phyloP scores from a whole-genome alignment of 257 asterid species.

The Scutellaria minor region DNA sequence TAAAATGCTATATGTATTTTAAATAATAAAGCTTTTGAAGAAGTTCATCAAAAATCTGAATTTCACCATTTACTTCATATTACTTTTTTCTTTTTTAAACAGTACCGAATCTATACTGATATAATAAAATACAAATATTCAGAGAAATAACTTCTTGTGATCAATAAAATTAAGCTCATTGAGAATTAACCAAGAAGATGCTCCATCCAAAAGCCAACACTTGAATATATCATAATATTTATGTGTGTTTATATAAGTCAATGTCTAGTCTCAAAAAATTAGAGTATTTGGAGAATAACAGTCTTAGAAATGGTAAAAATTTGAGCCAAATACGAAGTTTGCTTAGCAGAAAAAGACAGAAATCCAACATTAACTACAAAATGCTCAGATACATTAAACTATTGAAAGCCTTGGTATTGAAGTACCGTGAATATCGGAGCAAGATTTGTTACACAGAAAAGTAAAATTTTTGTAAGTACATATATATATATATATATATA shows the following conservation, averaged over 20 bases:
- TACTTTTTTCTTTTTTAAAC: no score
- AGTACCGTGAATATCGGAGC: constrained; percentile 57
- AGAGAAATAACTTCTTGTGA: background rate
- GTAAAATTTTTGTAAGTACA: background rate
- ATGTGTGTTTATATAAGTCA: background rate
- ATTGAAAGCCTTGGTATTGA: constrained; percentile 33
- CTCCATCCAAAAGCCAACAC: constrained; percentile 35
- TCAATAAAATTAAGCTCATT: constrained; percentile 5
- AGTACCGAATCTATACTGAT: background rate
- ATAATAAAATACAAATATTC: background rate
- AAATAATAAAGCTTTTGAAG: no score
- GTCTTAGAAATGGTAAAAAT: constrained; percentile 19
- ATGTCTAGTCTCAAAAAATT: background rate
- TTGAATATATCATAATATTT: constrained; percentile 20
- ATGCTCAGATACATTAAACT: constrained; percentile 22
- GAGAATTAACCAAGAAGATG: constrained; percentile 18
- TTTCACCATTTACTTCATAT: no score
- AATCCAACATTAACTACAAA: constrained; percentile 27
- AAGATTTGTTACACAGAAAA: constrained; percentile 8
- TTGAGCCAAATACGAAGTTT: constrained; percentile 24
- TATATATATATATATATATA: background rate
- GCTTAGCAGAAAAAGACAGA: constrained; percentile 40
- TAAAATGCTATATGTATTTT: no score
- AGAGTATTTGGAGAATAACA: background rate
- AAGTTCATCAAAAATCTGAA: no score